A percentile compares a stretch with the other conserved stretches of the same genome.
These are phyloP conservation scores for Calendula officinalis DNA, from an alignment of 129 eudicot genomes.

Conservation along the genomic window DNA sequence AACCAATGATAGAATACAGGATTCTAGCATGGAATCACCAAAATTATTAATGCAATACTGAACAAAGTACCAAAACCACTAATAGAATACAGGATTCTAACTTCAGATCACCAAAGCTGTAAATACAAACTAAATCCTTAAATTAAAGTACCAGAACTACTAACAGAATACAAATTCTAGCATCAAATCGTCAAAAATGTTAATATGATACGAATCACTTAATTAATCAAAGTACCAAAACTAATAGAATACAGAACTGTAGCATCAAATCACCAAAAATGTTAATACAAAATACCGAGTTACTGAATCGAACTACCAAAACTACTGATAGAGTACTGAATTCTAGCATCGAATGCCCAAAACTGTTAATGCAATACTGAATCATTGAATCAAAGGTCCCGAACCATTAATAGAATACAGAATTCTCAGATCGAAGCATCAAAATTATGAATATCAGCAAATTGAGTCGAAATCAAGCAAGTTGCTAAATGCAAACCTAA, in stretches of 20 bases:
- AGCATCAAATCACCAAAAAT: background rate
- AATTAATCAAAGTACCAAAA: background rate
- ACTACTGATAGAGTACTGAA: conserved; percentile 16
- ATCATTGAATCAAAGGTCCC: background rate
- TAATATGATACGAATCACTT: background rate
- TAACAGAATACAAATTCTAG: background rate
- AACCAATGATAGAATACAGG: background rate
- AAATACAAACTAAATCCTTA: background rate
- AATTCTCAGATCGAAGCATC: background rate
- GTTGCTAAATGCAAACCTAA: conserved; percentile 45
- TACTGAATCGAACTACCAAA: background rate
- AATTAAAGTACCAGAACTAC: too few species aligned
- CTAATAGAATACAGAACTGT: background rate
- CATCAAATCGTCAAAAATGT: background rate
- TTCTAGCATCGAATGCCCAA: conserved; percentile 13
- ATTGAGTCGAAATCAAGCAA: conserved; percentile 18
- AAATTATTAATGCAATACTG: conserved; percentile 5
- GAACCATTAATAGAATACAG: background rate
- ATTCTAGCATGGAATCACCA: conserved; percentile 8
- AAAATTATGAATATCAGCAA: background rate
- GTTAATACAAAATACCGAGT: background rate
- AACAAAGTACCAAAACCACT: conserved; percentile 2
- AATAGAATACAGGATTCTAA: conserved; percentile 9
- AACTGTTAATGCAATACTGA: background rate
- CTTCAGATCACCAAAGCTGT: conserved; percentile 8